Percentiles rank a stretch among this genome's conserved stretches.
phyloP scores from a whole-genome alignment of 176 grass and related monocot species.

The Aegilops longissima region DNA sequence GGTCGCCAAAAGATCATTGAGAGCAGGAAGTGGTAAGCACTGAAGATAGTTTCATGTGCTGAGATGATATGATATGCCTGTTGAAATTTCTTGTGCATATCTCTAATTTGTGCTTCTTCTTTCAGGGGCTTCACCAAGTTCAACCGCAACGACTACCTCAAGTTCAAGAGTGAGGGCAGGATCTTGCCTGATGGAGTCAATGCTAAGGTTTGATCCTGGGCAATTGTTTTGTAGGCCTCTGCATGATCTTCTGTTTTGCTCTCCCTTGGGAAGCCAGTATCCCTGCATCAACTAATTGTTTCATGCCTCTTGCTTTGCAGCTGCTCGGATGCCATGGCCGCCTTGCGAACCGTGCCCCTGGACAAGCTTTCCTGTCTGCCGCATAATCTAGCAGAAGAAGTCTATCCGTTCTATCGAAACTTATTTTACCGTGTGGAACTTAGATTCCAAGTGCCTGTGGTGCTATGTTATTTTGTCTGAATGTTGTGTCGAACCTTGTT shows the following conservation, averaged over 20 bases:
- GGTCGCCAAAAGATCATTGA: slow-evolving; percentile 82
- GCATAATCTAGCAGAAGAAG: slow-evolving; percentile 2
- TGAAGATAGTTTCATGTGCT: not conserved
- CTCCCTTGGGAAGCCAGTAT: too few species aligned
- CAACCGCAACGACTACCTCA: slow-evolving; percentile 58
- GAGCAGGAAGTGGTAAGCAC: slow-evolving; percentile 63
- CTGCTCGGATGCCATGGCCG: slow-evolving; percentile 49
- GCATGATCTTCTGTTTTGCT: too few species aligned
- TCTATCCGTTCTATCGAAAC: not conserved
- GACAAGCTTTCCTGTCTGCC: slow-evolving; percentile 43
- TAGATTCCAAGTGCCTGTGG: slow-evolving; percentile 18
- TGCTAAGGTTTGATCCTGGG: slow-evolving; percentile 37
- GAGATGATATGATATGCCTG: not conserved
- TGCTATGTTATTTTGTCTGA: slow-evolving; percentile 24
- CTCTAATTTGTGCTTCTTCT: not conserved
- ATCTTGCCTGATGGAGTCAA: slow-evolving; percentile 70
- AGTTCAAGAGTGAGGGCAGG: slow-evolving; percentile 76
- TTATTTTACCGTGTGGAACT: not conserved
- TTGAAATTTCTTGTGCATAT: not conserved
- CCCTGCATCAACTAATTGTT: not conserved
- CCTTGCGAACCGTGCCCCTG: slow-evolving; percentile 33
- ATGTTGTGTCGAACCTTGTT: slow-evolving; percentile 25
- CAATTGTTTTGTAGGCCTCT: not conserved
- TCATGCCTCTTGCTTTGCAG: not conserved
- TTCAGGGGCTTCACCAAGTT: slow-evolving; percentile 87